These are phyloP conservation scores for Starmerella tilneyi DNA, from an alignment of 805 yeast genomes.

Conservation along the genomic window DNA sequence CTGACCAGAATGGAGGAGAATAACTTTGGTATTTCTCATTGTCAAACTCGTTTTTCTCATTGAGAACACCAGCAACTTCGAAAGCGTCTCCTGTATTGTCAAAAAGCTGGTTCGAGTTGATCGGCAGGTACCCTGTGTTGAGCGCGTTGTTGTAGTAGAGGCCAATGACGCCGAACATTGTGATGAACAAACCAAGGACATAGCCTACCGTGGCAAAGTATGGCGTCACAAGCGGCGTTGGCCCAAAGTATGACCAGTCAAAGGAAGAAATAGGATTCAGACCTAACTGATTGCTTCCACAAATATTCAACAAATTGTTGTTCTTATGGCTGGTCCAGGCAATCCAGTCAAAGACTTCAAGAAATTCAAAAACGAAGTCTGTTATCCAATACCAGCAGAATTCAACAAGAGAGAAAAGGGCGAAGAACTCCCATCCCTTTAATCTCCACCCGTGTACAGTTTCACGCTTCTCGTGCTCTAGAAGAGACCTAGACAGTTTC, in stretches of 20 bases:
- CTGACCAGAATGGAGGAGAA: slow-evolving; percentile 57
- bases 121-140: slow-evolving; percentile 45
- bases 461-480: slow-evolving; percentile 18
- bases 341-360: slow-evolving; percentile 54
- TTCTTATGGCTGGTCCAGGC: slow-evolving; percentile 49
- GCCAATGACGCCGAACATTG: slow-evolving; percentile 27
- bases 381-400: slow-evolving; percentile 61
- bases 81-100: slow-evolving; percentile 39
- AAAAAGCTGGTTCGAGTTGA: slow-evolving; percentile 37
- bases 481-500: slow-evolving; percentile 41
- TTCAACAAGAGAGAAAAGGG: slow-evolving; percentile 35
- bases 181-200: slow-evolving; percentile 33
- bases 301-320: slow-evolving; percentile 39
- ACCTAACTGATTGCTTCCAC: slow-evolving; percentile 45
- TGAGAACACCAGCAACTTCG: slow-evolving; percentile 37
- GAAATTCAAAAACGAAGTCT: slow-evolving; percentile 51
- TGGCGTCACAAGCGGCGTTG: slow-evolving; percentile 36
- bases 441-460: slow-evolving; percentile 50
- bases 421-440: slow-evolving; percentile 43
- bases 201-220: slow-evolving; percentile 33
- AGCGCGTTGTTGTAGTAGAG: slow-evolving; percentile 39
- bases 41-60: slow-evolving; percentile 41
- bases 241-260: slow-evolving; percentile 36
- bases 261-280: slow-evolving; percentile 45
- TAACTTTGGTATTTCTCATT: slow-evolving; percentile 39